Base-by-base conservation (phyloP, 2,329 filamentous ascomycete genomes). In the Penicillium sp. region DNA sequence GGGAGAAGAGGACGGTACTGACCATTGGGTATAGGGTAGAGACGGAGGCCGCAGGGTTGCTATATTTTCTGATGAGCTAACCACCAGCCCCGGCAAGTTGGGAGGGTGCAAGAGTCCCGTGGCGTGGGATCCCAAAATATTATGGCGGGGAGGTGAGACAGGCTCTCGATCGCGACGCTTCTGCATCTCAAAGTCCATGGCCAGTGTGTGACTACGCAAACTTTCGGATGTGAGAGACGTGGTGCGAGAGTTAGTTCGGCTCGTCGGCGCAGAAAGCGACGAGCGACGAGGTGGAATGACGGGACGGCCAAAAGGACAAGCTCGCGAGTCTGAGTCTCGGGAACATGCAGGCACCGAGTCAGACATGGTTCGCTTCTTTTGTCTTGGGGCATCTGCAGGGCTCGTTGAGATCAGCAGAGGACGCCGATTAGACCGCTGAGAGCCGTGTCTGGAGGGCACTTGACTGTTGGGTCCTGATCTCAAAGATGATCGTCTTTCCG, bases 1-100 rank as follows among this genome's bases (percentile, higher is more conserved):
- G 0, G 77, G 78, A 0, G 78, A 80, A 57, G 56, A 78, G 54
- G 67, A 76, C 27, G 70, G 68, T 55, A 69, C 75, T 49, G 66
- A 81, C 61, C 66, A 63, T 40, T 72, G 70, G 1, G 78, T 80
- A 15, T 73, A 74, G 32, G 75, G 72, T 15, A 76, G 64, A 25
- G 73, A 78, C 9, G 77, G 70, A 39, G 78, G 75, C 15, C 75
- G 71, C 56, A 68, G 65, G 59, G 64, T 69, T 54, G 58, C 68
- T 64, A 66, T 66, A 42, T 74, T 71, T 25, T 71, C 65, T 10
- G 50, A 49, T 38, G 62, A 70, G 61, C 46, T 56, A 29, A 65
- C 65, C 56, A 63, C 69, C 59, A 62, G 70, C 56, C 59, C 69
- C 66, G 56, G 72, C 54, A 57, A 66, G 60, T 54, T 70, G 50